Evolutionary conservation across 2,329 filamentous ascomycete genomes (phyloP), one percentile per base, ranked within the genome.

Genomic region (Daldinia eschscholtzii): DNA sequence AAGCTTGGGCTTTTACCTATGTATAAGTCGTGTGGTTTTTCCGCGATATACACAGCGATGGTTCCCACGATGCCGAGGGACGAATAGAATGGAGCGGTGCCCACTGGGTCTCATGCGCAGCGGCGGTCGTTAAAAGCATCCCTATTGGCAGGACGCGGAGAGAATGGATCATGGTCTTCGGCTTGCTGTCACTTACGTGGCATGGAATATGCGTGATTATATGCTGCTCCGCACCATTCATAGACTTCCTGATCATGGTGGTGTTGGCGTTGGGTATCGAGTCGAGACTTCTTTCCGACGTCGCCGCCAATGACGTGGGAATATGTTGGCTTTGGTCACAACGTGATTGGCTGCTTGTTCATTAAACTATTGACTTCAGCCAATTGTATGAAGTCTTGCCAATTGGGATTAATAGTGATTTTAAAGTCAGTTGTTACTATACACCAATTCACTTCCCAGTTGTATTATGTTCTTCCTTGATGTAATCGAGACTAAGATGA

Each of bases 161-260:
- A 37, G 33, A 50, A 23, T 68, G 67, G 64, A 61, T 67, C 64
- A 67, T 41, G 30, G 46, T 46, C 28, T 18, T 62, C 58, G 57
- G 66, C 64, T 65, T 70, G 61, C 63, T 64, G 53, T 62, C 55
- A 65, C 64, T 53, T 67, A 70, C 67, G 67, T 70, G 67, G 67
- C 67, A 65, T 56, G n/a, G 35, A 39, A 39, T 56, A 56, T 56
- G 30, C 30, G 44, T 56, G 57, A 58, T 61, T 23, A 7, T 60
- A 10, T 23, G 3, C 23, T 13, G 23, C 28, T 9, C 35, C 18
- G 41, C 61, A 50, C 48, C 57, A 67, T 65, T 67, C 48, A 57
- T 35, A 52, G 33, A 52, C 7, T 30, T 52, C 18, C 4, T 9
- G 7, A 7, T 30, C n/a, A 18, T 33, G 26, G 48, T 50, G 41